These are phyloP conservation scores for Mortierella hygrophila DNA, from an alignment of 192 early-diverging fungal genomes.

Conservation along the genomic window DNA sequence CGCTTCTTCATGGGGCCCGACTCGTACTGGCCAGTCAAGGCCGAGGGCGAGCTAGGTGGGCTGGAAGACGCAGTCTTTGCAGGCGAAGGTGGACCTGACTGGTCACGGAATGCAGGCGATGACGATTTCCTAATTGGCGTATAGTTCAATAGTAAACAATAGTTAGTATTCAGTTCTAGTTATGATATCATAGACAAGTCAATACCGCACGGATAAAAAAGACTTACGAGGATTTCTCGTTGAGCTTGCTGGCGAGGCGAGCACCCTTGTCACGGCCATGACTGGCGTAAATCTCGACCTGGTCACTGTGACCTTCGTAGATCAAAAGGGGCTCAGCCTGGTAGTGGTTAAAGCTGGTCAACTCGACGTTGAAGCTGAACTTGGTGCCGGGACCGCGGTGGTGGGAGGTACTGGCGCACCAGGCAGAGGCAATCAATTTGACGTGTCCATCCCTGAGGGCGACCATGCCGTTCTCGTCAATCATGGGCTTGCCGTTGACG, in stretches of 20 bases:
- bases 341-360: slow-evolving; percentile 33
- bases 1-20: slow-evolving; percentile 44
- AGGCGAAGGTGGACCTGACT: slow-evolving; percentile 45
- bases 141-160: background rate
- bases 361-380: slow-evolving; percentile 48
- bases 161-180: background rate
- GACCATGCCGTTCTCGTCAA: slow-evolving; percentile 56
- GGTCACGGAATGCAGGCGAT: slow-evolving; percentile 27
- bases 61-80: slow-evolving; percentile 49
- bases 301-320: slow-evolving; percentile 44
- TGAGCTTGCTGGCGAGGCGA: slow-evolving; percentile 31
- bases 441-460: slow-evolving; percentile 41
- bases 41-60: slow-evolving; percentile 47
- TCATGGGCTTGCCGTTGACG: slow-evolving; percentile 57
- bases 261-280: slow-evolving; percentile 54
- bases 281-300: slow-evolving; percentile 55
- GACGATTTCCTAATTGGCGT: slow-evolving; percentile 32
- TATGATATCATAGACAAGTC: background rate
- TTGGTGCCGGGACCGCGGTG: slow-evolving; percentile 56
- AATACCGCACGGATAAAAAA: background rate
- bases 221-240: slow-evolving; percentile 37
- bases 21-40: slow-evolving; percentile 23
- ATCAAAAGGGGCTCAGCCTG: slow-evolving; percentile 38
- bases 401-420: slow-evolving; percentile 55
- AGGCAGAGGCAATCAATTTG: slow-evolving; percentile 54